These are phyloP conservation scores for Tylopilus rubrobrunneus DNA, from an alignment of 768 basidiomycete genomes.

Conservation along the genomic window DNA sequence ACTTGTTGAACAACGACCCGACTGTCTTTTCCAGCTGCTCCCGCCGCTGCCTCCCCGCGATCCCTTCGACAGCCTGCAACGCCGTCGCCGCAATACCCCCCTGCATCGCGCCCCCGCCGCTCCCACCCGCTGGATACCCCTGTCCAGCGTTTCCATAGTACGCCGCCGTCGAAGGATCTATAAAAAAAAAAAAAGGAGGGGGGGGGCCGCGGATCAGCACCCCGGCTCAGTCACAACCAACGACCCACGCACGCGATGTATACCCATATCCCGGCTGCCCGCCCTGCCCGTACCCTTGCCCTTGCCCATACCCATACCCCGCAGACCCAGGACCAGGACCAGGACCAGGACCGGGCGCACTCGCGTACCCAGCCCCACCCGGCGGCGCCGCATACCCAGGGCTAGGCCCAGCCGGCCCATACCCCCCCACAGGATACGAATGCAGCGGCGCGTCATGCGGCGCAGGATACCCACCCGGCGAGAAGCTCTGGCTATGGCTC, in stretches of 20 bases:
- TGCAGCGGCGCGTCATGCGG: constrained; percentile 3
- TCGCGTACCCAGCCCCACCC: too few relatives aligned
- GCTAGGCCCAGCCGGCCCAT: not conserved
- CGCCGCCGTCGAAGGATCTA: not conserved
- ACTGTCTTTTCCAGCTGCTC: constrained; percentile 47
- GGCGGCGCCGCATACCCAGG: not conserved
- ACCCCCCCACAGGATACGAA: constrained; percentile 1
- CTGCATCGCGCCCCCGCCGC: constrained; percentile 10
- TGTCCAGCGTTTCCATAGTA: not conserved
- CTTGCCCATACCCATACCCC: not conserved
- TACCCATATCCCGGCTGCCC: constrained; percentile 9
- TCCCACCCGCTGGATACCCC: not conserved
- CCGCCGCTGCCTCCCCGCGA: constrained; percentile 50
- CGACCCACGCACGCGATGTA: constrained; percentile 33
- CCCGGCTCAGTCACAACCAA: too few relatives aligned
- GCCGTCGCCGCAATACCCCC: constrained; percentile 33
- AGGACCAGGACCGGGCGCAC: too few relatives aligned
- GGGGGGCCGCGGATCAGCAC: too few relatives aligned
- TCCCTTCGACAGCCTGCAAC: constrained; percentile 48
- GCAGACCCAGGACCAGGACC: too few relatives aligned
- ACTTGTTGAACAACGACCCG: constrained; percentile 41
- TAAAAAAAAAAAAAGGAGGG: too few relatives aligned
- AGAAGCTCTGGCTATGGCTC: not conserved
- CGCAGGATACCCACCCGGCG: constrained; percentile 1
- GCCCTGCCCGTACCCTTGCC: not conserved